phyloP scores from a whole-genome alignment of 176 grass and related monocot species.

The Oryza meyeriana region DNA sequence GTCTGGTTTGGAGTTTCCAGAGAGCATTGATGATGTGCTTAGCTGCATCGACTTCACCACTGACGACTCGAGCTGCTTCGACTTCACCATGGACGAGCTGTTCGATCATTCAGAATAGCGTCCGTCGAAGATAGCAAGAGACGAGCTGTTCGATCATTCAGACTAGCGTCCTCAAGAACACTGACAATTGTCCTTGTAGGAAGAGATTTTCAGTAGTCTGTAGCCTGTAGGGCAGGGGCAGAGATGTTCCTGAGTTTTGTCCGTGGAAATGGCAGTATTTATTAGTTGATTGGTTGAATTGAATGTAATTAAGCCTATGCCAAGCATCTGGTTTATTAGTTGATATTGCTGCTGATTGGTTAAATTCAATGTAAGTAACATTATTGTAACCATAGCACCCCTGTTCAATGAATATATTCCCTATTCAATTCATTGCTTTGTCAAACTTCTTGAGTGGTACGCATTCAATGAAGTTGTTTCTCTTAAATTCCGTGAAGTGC shows the following conservation, averaged over 20 bases:
- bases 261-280: background rate
- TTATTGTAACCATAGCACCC: too few species aligned
- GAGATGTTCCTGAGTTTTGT: background rate
- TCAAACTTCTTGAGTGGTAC: background rate
- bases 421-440: background rate
- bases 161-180: background rate
- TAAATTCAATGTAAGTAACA: background rate
- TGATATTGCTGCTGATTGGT: background rate
- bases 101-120: background rate
- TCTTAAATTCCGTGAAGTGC: too few species aligned
- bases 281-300: background rate
- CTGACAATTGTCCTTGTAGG: background rate
- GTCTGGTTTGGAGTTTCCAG: background rate
- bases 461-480: background rate
- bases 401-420: background rate
- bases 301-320: background rate
- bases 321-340: background rate
- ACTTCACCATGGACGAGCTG: too few species aligned
- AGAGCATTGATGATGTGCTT: background rate
- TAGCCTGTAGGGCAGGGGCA: too few species aligned
- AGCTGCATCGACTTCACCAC: background rate
- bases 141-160: background rate
- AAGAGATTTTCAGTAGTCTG: too few species aligned
- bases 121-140: background rate
- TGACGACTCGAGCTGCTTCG: too few species aligned